Evolutionary conservation across 371 early-diverging fungal genomes (phyloP).

Genomic region (Lichtheimia ornata): DNA sequence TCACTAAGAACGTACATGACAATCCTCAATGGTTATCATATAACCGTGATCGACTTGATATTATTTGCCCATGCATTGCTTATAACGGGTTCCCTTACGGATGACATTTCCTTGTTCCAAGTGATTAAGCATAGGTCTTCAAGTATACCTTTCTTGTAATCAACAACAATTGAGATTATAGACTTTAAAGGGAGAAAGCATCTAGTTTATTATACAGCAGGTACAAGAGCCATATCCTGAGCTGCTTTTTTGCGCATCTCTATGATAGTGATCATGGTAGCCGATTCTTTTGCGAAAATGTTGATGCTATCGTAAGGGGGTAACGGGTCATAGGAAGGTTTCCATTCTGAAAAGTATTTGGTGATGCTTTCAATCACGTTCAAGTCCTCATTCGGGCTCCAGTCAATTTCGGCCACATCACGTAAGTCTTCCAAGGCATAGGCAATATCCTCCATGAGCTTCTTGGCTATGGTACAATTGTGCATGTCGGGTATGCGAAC

Average conservation of each 20-base stretch:
- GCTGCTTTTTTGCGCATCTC: slow-evolving; percentile 13
- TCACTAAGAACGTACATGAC: no score
- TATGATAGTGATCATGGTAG: slow-evolving; percentile 22
- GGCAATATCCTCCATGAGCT: slow-evolving; percentile 1
- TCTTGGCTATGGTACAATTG: slow-evolving; percentile 2
- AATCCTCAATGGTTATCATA: no score
- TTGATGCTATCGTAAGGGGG: slow-evolving; percentile 9
- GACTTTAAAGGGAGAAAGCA: no score
- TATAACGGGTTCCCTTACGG: no score
- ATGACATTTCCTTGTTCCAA: no score
- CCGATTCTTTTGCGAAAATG: slow-evolving; percentile 23
- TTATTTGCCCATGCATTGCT: no score
- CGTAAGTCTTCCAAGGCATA: slow-evolving; percentile 13
- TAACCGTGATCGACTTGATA: no score
- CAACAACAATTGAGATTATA: no score
- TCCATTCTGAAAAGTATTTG: slow-evolving; percentile 22
- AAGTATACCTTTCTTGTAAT: no score
- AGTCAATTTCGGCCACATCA: slow-evolving; percentile 13
- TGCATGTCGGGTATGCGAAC: slow-evolving; percentile 4
- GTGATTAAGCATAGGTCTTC: no score
- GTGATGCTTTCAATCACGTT: slow-evolving; percentile 8
- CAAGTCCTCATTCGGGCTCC: slow-evolving; percentile 13
- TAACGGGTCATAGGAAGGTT: slow-evolving; percentile 17
- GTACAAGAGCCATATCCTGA: no score
- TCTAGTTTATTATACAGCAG: no score